phyloP scores from a whole-genome alignment of 2,329 filamentous ascomycete species.

The Alternaria brassicae region DNA sequence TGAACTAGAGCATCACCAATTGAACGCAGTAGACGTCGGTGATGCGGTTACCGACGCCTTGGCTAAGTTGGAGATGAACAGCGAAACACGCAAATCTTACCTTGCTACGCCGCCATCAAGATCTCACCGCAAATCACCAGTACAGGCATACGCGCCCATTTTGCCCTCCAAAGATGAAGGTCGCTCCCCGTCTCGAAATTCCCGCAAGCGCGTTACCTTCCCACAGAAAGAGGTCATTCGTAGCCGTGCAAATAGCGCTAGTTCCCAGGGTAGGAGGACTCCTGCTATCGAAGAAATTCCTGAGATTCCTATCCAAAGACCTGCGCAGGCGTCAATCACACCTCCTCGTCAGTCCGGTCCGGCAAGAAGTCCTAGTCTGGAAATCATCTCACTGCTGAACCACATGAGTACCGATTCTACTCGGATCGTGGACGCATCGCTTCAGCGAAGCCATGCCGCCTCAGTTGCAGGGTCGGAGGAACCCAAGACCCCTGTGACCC shows the following conservation, averaged over 20 bases:
- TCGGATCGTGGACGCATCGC: slow-evolving; percentile 22
- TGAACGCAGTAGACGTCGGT: slow-evolving; percentile 28
- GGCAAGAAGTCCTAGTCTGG: slow-evolving; percentile 18
- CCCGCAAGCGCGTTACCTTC: slow-evolving; percentile 9
- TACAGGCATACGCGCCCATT: not conserved
- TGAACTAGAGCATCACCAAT: slow-evolving; percentile 26
- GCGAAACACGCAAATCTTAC: slow-evolving; percentile 13
- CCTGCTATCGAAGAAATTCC: slow-evolving; percentile 2
- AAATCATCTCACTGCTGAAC: slow-evolving; percentile 27
- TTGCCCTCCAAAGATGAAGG: not conserved
- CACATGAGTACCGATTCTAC: slow-evolving; percentile 13
- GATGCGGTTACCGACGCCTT: slow-evolving; percentile 30
- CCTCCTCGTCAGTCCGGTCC: slow-evolving; percentile 3
- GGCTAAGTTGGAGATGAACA: slow-evolving; percentile 30
- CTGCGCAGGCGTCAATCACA: not conserved
- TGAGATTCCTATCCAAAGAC: not conserved
- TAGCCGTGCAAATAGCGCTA: slow-evolving; percentile 5
- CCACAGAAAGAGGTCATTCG: slow-evolving; percentile 6
- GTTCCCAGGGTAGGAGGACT: not conserved
- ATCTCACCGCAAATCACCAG: slow-evolving; percentile 3
- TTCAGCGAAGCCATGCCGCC: slow-evolving; percentile 12
- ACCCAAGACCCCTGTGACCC: not conserved
- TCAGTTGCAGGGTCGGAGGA: not conserved
- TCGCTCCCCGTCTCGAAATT: not conserved
- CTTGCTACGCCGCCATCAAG: slow-evolving; percentile 7